Conservation (phyloP, 2,329 filamentous ascomycete species). For the Knoxdaviesia proteae region DNA sequence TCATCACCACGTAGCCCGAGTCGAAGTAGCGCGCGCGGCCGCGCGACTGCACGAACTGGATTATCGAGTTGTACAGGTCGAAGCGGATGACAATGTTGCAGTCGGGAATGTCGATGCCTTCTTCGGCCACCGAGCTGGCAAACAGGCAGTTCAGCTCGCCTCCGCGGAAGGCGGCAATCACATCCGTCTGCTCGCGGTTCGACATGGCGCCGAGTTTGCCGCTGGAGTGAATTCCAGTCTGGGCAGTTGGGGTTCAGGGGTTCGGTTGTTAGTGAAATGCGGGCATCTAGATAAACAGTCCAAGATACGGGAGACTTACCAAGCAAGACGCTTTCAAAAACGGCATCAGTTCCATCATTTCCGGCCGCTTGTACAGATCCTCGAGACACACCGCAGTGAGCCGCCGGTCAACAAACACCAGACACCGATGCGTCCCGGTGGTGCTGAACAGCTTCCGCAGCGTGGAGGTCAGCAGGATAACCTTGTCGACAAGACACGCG, state of each 20-base stretch:
- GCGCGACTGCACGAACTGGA: constrained; percentile 85
- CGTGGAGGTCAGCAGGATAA: constrained; percentile 1
- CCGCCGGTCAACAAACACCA: constrained; percentile 69
- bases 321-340: constrained; percentile 42
- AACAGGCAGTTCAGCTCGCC: constrained; percentile 43
- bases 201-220: constrained; percentile 41
- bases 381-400: constrained; percentile 56
- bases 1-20: constrained; percentile 71
- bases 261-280: constrained; percentile 8
- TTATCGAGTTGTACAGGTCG: constrained; percentile 73
- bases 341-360: constrained; percentile 25
- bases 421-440: constrained; percentile 29
- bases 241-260: not conserved
- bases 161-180: constrained; percentile 42
- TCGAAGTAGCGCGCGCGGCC: constrained; percentile 61
- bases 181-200: constrained; percentile 52
- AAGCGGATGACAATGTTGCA: constrained; percentile 55
- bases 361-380: constrained; percentile 38
- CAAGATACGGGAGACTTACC: constrained; percentile 18
- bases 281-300: constrained; percentile 11
- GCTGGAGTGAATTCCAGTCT: constrained; percentile 11
- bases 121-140: constrained; percentile 45
- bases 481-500: not conserved
- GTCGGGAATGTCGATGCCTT: constrained; percentile 46
- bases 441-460: constrained; percentile 22